Percentiles rank a stretch among this genome's conserved stretches.
phyloP scores from a whole-genome alignment of 2,329 filamentous ascomycete species.

The Alternaria longipes region DNA sequence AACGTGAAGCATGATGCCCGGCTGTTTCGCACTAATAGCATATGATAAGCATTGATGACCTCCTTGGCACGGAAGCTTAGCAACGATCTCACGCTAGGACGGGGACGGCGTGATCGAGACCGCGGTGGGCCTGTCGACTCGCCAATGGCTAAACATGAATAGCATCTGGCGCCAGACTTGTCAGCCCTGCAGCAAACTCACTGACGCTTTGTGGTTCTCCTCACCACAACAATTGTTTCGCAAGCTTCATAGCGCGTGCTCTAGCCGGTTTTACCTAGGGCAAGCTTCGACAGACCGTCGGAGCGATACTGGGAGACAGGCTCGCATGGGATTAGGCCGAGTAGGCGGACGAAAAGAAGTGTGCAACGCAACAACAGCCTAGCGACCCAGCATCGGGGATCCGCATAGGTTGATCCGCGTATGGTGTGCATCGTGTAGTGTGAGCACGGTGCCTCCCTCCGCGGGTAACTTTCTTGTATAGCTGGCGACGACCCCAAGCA shows the following conservation, averaged over 20 bases:
- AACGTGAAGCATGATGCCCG: neutral
- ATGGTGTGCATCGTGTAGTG: conserved; percentile 1
- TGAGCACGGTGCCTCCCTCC: conserved; percentile 13
- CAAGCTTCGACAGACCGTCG: neutral
- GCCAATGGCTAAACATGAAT: conserved; percentile 4
- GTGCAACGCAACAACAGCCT: conserved; percentile 1
- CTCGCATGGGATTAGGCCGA: neutral
- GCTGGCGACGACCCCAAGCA: conserved; percentile 8
- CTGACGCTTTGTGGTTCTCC: neutral
- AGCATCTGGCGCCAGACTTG: neutral
- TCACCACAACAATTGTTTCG: neutral
- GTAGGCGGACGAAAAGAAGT: neutral
- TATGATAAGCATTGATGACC: conserved; percentile 33
- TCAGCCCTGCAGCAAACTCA: conserved; percentile 1
- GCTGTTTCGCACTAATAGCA: conserved; percentile 11
- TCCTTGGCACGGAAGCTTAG: conserved; percentile 42
- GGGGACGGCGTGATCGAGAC: conserved; percentile 16
- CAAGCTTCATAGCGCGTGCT: neutral
- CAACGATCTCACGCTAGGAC: conserved; percentile 16
- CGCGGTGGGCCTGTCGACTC: conserved; percentile 3
- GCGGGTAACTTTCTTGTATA: conserved; percentile 16
- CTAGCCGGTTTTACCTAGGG: neutral
- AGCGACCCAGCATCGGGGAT: conserved; percentile 2
- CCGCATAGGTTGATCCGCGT: neutral
- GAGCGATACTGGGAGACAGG: neutral